Conservation (phyloP, 2,329 filamentous ascomycete genomes). For the Delphinella strobiligena region DNA sequence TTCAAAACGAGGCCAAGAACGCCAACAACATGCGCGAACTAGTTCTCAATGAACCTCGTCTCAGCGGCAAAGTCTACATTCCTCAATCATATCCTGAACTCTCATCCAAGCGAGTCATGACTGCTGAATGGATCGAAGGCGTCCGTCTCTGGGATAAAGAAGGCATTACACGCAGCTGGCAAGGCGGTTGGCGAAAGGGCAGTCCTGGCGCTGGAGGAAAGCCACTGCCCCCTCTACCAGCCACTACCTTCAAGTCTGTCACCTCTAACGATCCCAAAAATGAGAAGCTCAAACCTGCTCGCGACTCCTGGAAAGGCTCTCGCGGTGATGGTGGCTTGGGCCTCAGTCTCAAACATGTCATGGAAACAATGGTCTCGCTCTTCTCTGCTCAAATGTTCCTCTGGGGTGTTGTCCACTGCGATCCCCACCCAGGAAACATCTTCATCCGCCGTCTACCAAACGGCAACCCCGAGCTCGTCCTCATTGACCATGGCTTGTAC, state of each 20-base stretch:
- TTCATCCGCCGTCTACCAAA: slow-evolving; percentile 77
- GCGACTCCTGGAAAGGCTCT: slow-evolving; percentile 64
- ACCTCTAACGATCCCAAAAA: slow-evolving; percentile 36
- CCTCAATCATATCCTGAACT: slow-evolving; percentile 75
- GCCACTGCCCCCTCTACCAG: slow-evolving; percentile 41
- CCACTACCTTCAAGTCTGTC: slow-evolving; percentile 20
- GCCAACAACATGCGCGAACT: slow-evolving; percentile 71
- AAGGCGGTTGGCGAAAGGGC: slow-evolving; percentile 61
- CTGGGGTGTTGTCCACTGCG: slow-evolving; percentile 90
- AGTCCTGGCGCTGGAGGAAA: slow-evolving; percentile 66
- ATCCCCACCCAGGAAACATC: slow-evolving; percentile 95
- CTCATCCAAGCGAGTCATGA: slow-evolving; percentile 72
- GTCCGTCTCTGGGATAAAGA: slow-evolving; percentile 87
- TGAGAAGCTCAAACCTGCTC: slow-evolving; percentile 64
- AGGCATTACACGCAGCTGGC: slow-evolving; percentile 63
- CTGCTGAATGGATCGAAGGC: slow-evolving; percentile 96
- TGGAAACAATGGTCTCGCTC: slow-evolving; percentile 92
- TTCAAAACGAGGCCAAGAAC: slow-evolving; percentile 82
- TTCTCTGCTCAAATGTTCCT: slow-evolving; percentile 98
- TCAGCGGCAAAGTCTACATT: slow-evolving; percentile 76
- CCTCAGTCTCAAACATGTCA: slow-evolving; percentile 70
- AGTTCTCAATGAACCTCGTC: slow-evolving; percentile 60
- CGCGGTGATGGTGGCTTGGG: slow-evolving; percentile 70
- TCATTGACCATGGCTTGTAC: slow-evolving; percentile 96
- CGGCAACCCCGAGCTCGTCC: slow-evolving; percentile 77